Percentiles rank a stretch among this genome's conserved stretches.
phyloP scores from a whole-genome alignment of 2,329 filamentous ascomycete genomes.

The Neonectria coccinea region DNA sequence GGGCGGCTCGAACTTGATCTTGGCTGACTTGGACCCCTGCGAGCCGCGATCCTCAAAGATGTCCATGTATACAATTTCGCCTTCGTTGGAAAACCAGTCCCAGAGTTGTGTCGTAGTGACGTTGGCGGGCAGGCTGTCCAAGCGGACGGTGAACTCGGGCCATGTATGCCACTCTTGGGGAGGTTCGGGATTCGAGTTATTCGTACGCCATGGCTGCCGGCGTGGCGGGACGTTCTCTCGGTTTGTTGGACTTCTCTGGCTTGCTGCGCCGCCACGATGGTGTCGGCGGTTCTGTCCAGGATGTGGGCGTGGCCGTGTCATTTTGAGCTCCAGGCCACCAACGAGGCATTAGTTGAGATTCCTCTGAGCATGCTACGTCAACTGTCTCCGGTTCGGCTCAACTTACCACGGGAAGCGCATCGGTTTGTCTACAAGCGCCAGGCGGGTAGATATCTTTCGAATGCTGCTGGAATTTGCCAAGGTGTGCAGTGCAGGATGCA shows the following conservation, averaged over 20 bases:
- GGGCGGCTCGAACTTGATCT: slow-evolving; percentile 69
- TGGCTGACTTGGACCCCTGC: slow-evolving; percentile 49
- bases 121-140: slow-evolving; percentile 51
- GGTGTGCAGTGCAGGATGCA: neutral
- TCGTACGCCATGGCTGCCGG: neutral
- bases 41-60: slow-evolving; percentile 51
- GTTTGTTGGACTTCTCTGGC: neutral
- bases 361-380: neutral
- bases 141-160: slow-evolving; percentile 48
- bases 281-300: neutral
- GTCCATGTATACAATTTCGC: slow-evolving; percentile 67
- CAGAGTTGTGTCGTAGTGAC: slow-evolving; percentile 61
- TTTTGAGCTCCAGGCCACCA: neutral
- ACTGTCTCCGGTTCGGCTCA: neutral
- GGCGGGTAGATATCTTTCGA: neutral
- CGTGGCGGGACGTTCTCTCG: neutral
- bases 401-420: neutral
- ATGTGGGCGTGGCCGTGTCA: slow-evolving; percentile 4
- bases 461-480: neutral
- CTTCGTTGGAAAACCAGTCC: slow-evolving; percentile 63
- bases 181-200: neutral
- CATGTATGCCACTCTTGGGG: slow-evolving; percentile 49
- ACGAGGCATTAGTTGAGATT: neutral
- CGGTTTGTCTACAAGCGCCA: neutral
- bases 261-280: neutral